Percentiles rank a stretch among this genome's conserved stretches.
phyloP scores from a whole-genome alignment of 768 basidiomycete genomes.

The Russula olivacea region DNA sequence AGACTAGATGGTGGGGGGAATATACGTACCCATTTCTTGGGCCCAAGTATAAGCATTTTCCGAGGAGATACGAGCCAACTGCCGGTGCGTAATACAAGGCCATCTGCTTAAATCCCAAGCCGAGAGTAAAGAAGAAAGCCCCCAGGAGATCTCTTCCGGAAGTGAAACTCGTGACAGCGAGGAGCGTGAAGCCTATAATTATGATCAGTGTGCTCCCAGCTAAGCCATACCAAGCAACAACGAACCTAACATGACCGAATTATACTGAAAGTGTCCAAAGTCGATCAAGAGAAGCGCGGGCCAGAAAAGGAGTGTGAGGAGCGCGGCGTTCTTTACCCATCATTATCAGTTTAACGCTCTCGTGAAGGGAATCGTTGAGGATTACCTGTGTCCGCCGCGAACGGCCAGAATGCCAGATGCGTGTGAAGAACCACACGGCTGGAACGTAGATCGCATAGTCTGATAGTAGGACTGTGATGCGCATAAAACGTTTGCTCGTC shows the following conservation, averaged over 20 bases:
- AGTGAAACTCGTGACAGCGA: slow-evolving; percentile 66
- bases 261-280: slow-evolving; percentile 95
- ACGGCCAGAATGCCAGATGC: slow-evolving; percentile 58
- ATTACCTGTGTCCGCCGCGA: slow-evolving; percentile 76
- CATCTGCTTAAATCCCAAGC: slow-evolving; percentile 94
- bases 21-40: slow-evolving; percentile 57
- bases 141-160: slow-evolving; percentile 65
- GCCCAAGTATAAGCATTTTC: slow-evolving; percentile 86
- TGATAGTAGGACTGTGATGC: slow-evolving; percentile 59
- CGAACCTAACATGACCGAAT: slow-evolving; percentile 86
- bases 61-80: slow-evolving; percentile 83
- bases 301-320: slow-evolving; percentile 70
- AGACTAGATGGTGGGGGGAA: not conserved
- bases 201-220: not conserved
- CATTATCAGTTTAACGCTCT: not conserved
- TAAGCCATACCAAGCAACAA: slow-evolving; percentile 8
- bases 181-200: slow-evolving; percentile 54
- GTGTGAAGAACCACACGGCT: slow-evolving; percentile 60
- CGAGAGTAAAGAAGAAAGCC: slow-evolving; percentile 74
- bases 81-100: slow-evolving; percentile 90
- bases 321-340: slow-evolving; percentile 48
- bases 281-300: slow-evolving; percentile 82
- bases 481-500: slow-evolving; percentile 72
- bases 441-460: slow-evolving; percentile 74
- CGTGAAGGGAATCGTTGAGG: not conserved